Conservation (phyloP, 2,329 filamentous ascomycete species). For the Thelonectria rubi region DNA sequence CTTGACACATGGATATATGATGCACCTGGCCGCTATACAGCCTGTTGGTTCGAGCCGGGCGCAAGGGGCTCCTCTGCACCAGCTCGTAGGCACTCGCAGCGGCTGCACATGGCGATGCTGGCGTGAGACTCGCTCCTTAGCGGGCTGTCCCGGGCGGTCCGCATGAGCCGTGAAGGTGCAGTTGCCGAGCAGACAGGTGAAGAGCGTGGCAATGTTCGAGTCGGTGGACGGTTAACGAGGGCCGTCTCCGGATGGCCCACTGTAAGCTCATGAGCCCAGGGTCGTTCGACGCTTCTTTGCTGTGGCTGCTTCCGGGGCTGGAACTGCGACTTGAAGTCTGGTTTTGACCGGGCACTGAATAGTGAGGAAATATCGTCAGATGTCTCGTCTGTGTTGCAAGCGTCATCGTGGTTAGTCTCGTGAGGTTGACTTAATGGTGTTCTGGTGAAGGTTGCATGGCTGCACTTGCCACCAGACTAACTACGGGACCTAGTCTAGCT, state of each 20-base stretch:
- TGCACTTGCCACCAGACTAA: too few species aligned
- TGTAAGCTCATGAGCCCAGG: background rate
- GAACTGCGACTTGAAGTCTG: too few species aligned
- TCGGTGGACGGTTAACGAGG: conserved; percentile 14
- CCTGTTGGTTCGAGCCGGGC: conserved; percentile 6
- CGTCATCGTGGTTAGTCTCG: too few species aligned
- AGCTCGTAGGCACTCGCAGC: conserved; percentile 1
- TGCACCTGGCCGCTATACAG: conserved; percentile 14
- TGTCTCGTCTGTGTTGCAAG: too few species aligned
- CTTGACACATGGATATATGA: conserved; percentile 19
- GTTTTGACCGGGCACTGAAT: too few species aligned
- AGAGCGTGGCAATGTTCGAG: conserved; percentile 8
- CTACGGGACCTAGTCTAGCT: too few species aligned
- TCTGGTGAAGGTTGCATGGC: too few species aligned
- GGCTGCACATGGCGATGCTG: conserved; percentile 16
- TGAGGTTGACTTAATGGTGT: too few species aligned
- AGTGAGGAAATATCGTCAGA: too few species aligned
- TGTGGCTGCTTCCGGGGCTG: too few species aligned
- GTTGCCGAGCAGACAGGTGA: conserved; percentile 5
- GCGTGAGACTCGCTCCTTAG: conserved; percentile 10
- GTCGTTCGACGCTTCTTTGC: too few species aligned
- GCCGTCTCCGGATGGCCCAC: conserved; percentile 14
- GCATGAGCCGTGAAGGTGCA: conserved; percentile 5
- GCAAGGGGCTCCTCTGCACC: background rate
- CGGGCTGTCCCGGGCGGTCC: conserved; percentile 6